These are phyloP conservation scores for Domatiomyces catenatus DNA, from an alignment of 2,329 filamentous ascomycete species.

Conservation along the genomic window DNA sequence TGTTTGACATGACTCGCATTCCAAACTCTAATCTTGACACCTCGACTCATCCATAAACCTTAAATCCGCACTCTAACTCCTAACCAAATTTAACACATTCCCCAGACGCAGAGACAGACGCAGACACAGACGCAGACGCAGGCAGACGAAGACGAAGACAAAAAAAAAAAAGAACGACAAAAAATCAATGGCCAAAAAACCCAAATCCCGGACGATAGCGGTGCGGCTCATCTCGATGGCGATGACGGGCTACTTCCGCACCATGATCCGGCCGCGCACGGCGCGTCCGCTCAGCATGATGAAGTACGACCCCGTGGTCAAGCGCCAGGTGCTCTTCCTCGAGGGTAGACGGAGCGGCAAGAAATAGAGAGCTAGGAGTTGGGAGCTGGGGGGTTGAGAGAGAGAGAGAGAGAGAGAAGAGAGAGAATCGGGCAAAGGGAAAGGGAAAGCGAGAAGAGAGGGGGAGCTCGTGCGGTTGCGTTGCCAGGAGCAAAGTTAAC, in stretches of 20 bases:
- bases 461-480: too few relatives aligned
- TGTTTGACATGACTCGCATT: background rate
- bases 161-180: background rate
- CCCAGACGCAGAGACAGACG: too few relatives aligned
- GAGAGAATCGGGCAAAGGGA: too few relatives aligned
- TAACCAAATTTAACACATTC: background rate
- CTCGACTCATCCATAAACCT: background rate
- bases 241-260: slow-evolving; percentile 95
- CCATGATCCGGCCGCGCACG: slow-evolving; percentile 65
- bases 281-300: slow-evolving; percentile 85
- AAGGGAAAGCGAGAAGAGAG: background rate
- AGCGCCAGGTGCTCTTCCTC: slow-evolving; percentile 88
- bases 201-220: slow-evolving; percentile 79
- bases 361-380: slow-evolving; percentile 5
- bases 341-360: slow-evolving; percentile 72
- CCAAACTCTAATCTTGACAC: background rate
- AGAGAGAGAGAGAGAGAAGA: background rate
- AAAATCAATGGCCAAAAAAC: slow-evolving; percentile 29
- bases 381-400: background rate
- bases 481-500: too few relatives aligned
- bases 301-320: slow-evolving; percentile 96
- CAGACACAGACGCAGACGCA: too few relatives aligned
- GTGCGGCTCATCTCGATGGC: slow-evolving; percentile 97
- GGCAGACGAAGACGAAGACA: background rate
- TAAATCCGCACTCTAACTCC: background rate